Conservation (phyloP, 192 early-diverging fungal species). For the Phycomyces nitens region DNA sequence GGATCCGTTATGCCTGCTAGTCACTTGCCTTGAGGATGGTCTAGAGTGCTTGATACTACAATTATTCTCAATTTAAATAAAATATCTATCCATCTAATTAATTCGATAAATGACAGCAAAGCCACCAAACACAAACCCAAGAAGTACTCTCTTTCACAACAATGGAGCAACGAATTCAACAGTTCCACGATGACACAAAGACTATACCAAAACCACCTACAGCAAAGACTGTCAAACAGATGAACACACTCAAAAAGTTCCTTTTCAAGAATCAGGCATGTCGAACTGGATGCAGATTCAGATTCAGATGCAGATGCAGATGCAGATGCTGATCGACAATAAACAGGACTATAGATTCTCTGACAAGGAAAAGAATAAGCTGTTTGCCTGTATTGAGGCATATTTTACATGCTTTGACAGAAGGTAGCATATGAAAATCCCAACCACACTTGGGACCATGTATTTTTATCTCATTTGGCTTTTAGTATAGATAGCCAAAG, state of each 20-base stretch:
- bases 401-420: slow-evolving; percentile 26
- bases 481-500: neutral
- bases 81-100: neutral
- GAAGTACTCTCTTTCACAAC: neutral
- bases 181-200: slow-evolving; percentile 31
- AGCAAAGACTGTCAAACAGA: slow-evolving; percentile 22
- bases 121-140: neutral
- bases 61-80: no score
- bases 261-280: slow-evolving; percentile 26
- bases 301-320: no score
- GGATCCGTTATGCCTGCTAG: no score
- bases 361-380: slow-evolving; percentile 30
- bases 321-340: no score
- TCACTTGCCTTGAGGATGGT: no score
- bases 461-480: no score
- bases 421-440: slow-evolving; percentile 1
- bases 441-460: no score
- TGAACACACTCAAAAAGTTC: slow-evolving; percentile 23
- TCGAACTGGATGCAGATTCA: neutral
- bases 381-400: slow-evolving; percentile 28
- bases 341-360: slow-evolving; percentile 28
- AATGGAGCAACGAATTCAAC: slow-evolving; percentile 27
- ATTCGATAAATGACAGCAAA: neutral
- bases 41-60: no score
- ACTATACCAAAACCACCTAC: slow-evolving; percentile 20